Percentiles rank a stretch among this genome's conserved stretches.
These are phyloP conservation scores for Russula ochroleuca DNA, from an alignment of 768 basidiomycete genomes.

Conservation along the genomic window DNA sequence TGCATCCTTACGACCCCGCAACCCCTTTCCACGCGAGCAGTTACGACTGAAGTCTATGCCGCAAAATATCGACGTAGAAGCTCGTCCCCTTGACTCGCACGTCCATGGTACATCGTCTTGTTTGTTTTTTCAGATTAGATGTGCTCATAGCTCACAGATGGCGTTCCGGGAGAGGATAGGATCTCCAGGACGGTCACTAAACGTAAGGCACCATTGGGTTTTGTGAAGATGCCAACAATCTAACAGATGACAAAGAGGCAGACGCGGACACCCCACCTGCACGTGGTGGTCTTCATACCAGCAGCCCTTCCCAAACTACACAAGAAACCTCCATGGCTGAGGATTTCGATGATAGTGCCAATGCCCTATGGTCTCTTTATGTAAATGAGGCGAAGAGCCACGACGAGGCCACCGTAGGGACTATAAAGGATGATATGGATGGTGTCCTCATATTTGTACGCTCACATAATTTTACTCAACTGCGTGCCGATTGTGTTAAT, in stretches of 20 bases:
- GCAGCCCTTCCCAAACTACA: not conserved
- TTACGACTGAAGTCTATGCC: not conserved
- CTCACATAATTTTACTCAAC: not conserved
- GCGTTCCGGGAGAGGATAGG: not conserved
- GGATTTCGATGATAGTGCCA: constrained; percentile 12
- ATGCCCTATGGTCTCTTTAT: constrained; percentile 11
- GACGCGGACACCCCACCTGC: not conserved
- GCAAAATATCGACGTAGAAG: not conserved
- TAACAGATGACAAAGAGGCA: not conserved
- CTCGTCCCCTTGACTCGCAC: not conserved
- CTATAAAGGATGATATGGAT: constrained; percentile 3
- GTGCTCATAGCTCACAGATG: not conserved
- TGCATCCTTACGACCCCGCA: not conserved
- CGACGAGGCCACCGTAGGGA: constrained; percentile 5
- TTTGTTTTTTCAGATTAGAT: not conserved
- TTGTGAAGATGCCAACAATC: not conserved
- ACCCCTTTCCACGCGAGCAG: not conserved
- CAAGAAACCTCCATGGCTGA: not conserved
- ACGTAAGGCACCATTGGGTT: not conserved
- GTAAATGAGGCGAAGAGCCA: constrained; percentile 1
- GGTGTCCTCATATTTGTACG: constrained; percentile 11
- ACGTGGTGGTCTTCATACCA: not conserved
- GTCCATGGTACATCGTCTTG: not conserved
- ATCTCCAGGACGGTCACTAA: too few relatives aligned
- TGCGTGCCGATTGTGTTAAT: not conserved